A percentile compares a stretch with the other conserved stretches of the same genome.
These are phyloP conservation scores for Ascochyta lentis DNA, from an alignment of 2,329 filamentous ascomycete genomes.

Conservation along the genomic window DNA sequence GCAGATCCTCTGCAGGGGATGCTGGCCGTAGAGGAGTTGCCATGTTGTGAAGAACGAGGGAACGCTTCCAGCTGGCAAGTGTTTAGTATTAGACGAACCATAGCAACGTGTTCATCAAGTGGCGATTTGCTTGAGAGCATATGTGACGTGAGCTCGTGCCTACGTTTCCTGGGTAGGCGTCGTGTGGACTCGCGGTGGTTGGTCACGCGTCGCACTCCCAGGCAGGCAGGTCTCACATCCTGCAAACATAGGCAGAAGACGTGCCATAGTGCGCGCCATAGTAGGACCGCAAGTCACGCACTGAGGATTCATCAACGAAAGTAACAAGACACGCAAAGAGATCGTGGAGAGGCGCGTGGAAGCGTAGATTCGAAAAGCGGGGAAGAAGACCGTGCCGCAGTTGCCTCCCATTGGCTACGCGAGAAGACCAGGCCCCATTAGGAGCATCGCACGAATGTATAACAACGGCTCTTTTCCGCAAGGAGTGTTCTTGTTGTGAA, in stretches of 20 bases:
- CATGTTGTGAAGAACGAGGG: constrained; percentile 22
- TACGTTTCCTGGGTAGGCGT: constrained; percentile 21
- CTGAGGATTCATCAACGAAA: background rate
- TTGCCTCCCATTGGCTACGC: background rate
- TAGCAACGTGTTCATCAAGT: background rate
- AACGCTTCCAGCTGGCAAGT: background rate
- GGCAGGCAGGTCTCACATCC: constrained; percentile 36
- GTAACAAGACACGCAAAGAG: background rate
- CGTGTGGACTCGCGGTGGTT: constrained; percentile 27
- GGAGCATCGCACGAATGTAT: constrained; percentile 5
- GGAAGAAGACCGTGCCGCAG: background rate
- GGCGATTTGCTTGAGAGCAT: background rate
- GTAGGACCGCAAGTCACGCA: background rate
- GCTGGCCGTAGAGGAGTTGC: constrained; percentile 37
- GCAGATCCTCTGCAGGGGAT: constrained; percentile 38
- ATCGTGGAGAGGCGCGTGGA: background rate
- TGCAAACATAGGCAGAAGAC: background rate
- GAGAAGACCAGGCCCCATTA: background rate
- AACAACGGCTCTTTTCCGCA: background rate
- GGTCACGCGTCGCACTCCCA: constrained; percentile 36
- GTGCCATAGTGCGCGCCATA: background rate
- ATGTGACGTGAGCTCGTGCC: constrained; percentile 43
- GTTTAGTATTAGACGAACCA: background rate
- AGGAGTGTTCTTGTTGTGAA: background rate
- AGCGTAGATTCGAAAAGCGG: background rate